Base-by-base conservation (phyloP, 129 eudicot genomes). In the Chrysanthemum seticuspe region DNA sequence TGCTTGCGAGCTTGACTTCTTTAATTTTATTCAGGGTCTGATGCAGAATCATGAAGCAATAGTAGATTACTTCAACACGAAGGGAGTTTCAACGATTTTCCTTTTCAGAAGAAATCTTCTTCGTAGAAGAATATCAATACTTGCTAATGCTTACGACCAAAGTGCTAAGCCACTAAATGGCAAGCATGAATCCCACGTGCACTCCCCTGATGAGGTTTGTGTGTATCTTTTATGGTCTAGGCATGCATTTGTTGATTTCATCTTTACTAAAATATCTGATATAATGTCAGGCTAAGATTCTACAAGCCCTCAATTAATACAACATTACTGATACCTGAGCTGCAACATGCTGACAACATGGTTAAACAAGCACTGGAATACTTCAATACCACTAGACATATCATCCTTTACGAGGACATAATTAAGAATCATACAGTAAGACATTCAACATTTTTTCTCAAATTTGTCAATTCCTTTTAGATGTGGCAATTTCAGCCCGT, bases 101-200 rank as follows among this genome's bases (percentile, higher is more conserved):
- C 96, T 93, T 73, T 93, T 93, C 65, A 84, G 98, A 84, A 85
- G 95, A 83, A 93, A 93, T 19, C 21, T 19, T 82, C 92, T 89
- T 81, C 90, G 98, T 15, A 74, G 96, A 63, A 89, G 87, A 96
- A 74, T 93, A 66, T 93, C 98, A 11, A 93, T 89, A 57, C 96
- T 87, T 65, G 98, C 91, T 68, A 92, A 92, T 79, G 81, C 95
- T 2, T 92, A 89, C 82, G 96, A 92, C 73, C 96, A 86, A 68
- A 86, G 82, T 80, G 86, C 85, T 52, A 93, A 89, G 80, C 87
- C 86, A 18, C 83, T 93, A 27, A 89, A 93, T 50, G 98, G 98
- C 82, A 89, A 90, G 13, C 98, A 93, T 79, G 89, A 93, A 79
- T 93, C 98, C 65, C 98, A 93, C 40, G 95, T 87, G 74, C 98